phyloP scores from a whole-genome alignment of 2,329 filamentous ascomycete species.

The Fusarium sp. region DNA sequence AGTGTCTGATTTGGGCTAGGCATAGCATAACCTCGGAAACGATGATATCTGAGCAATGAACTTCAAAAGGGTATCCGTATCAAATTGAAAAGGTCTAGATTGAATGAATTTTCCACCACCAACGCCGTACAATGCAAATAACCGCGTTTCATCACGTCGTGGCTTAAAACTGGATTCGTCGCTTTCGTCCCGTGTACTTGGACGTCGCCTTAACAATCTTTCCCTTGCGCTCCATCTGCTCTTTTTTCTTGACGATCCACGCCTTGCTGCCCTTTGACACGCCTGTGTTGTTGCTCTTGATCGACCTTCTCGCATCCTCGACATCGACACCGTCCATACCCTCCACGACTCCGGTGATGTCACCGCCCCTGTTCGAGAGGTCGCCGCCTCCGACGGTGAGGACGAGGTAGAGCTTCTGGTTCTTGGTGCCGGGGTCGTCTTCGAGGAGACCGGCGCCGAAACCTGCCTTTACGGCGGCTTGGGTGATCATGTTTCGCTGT shows the following conservation, averaged over 20 bases:
- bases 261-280: slow-evolving; percentile 83
- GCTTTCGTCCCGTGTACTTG: slow-evolving; percentile 94
- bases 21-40: not conserved
- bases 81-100: slow-evolving; percentile 44
- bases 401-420: slow-evolving; percentile 95
- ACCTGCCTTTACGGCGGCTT: slow-evolving; percentile 91
- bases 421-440: slow-evolving; percentile 97
- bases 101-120: slow-evolving; percentile 35
- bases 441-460: slow-evolving; percentile 96
- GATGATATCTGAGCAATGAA: not conserved
- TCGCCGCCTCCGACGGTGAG: slow-evolving; percentile 83
- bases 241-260: slow-evolving; percentile 90
- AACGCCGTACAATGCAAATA: slow-evolving; percentile 53
- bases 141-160: slow-evolving; percentile 20
- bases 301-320: slow-evolving; percentile 74
- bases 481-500: slow-evolving; percentile 92
- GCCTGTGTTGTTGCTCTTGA: slow-evolving; percentile 61
- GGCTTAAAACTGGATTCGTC: slow-evolving; percentile 79
- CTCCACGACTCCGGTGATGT: slow-evolving; percentile 91
- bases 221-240: slow-evolving; percentile 94
- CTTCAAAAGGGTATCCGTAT: slow-evolving; percentile 43
- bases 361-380: slow-evolving; percentile 70
- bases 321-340: slow-evolving; percentile 93
- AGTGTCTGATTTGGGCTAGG: too few relatives aligned
- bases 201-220: slow-evolving; percentile 93